Evolutionary conservation across 192 early-diverging fungal genomes (phyloP).

Genomic region (Umbelopsis isabellina): DNA sequence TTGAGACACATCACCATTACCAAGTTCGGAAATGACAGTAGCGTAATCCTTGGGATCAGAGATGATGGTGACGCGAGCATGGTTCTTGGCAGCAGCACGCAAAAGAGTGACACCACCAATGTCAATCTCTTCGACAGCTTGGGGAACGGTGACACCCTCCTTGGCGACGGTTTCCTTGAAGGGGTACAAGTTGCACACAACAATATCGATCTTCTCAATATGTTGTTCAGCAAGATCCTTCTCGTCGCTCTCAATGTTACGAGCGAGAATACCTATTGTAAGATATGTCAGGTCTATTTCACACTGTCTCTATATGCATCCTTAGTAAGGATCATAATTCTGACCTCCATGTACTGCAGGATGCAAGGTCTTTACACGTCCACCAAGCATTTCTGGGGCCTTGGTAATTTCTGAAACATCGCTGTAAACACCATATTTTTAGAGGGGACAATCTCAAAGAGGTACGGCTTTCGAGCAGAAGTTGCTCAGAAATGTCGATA

Average conservation of each 20-base stretch:
- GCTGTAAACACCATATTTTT: conserved; percentile 40
- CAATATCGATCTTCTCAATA: conserved; percentile 93
- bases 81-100: conserved; percentile 99
- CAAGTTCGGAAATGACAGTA: conserved; percentile 75
- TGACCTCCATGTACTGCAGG: conserved; percentile 95
- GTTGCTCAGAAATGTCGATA: background rate
- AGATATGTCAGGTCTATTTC: conserved; percentile 17
- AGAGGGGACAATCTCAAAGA: background rate
- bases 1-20: conserved; percentile 65
- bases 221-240: conserved; percentile 84
- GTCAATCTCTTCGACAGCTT: conserved; percentile 98
- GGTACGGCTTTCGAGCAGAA: background rate
- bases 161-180: conserved; percentile 95
- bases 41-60: conserved; percentile 94
- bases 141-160: conserved; percentile 84
- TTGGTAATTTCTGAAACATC: conserved; percentile 98
- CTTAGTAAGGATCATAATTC: conserved; percentile 18
- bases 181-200: conserved; percentile 98
- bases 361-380: conserved; percentile 98
- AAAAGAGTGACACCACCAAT: conserved; percentile 98
- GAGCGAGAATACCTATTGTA: conserved; percentile 80
- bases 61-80: conserved; percentile 89
- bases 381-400: conserved; percentile 98
- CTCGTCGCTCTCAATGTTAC: conserved; percentile 81
- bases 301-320: background rate